Evolutionary conservation across 306 rosid species (phyloP).

Genomic region (Crotalaria pallida): DNA sequence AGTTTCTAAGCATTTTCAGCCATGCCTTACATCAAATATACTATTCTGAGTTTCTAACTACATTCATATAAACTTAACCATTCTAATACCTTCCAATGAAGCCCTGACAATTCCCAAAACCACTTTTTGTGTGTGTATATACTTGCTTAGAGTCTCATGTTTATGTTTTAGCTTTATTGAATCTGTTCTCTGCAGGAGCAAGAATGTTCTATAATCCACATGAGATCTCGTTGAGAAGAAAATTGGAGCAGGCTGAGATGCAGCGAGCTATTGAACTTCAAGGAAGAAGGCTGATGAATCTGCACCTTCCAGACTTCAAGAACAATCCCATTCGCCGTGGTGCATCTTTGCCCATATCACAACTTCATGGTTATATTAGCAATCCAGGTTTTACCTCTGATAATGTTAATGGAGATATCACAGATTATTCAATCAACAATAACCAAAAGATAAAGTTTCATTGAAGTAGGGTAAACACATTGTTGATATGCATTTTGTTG

Average conservation of each 20-base stretch:
- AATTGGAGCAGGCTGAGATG: slow-evolving; percentile 60
- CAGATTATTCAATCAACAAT: slow-evolving; percentile 27
- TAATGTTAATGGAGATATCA: slow-evolving; percentile 32
- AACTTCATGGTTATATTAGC: slow-evolving; percentile 30
- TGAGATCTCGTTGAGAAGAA: slow-evolving; percentile 50
- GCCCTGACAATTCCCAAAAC: not conserved
- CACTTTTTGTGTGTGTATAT: not conserved
- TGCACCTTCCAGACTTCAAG: slow-evolving; percentile 64
- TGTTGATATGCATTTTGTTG: slow-evolving; percentile 9
- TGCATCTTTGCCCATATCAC: slow-evolving; percentile 33
- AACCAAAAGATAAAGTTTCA: not conserved
- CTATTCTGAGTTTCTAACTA: no score
- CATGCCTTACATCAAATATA: no score
- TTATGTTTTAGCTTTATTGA: not conserved
- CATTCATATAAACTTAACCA: no score
- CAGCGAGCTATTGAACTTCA: slow-evolving; percentile 65
- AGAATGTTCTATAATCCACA: slow-evolving; percentile 51
- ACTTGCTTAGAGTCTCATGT: not conserved
- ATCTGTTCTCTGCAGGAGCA: slow-evolving; percentile 38
- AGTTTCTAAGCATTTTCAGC: not conserved
- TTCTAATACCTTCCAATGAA: not conserved
- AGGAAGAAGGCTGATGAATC: slow-evolving; percentile 60
- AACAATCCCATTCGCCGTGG: slow-evolving; percentile 40
- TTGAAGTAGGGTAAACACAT: not conserved
- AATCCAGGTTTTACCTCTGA: slow-evolving; percentile 34